Evolutionary conservation across 805 yeast genomes (phyloP), one percentile per base, ranked within the genome.

Genomic region (Candida yuanshanica): DNA sequence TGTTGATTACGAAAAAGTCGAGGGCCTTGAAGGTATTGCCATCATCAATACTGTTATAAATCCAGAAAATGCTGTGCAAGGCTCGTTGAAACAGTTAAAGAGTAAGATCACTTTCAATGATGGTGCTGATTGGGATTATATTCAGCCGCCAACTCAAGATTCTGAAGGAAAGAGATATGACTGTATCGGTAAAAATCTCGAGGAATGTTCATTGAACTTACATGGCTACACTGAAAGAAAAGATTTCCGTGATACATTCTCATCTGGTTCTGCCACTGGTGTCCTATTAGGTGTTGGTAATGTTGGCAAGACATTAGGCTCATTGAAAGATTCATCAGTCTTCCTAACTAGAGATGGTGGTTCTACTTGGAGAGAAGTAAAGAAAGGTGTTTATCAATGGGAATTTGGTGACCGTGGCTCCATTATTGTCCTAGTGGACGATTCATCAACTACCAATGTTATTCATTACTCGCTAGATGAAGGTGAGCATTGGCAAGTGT

Each of bases 371-470:
- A 75, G 60, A 38, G 95, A 87, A 60, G 66, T 91, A 23, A 70
- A 63, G 40, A 77, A 83, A 46, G 93, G 95, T 2, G 73, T 77
- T 1, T 74, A 75, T 53, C 83, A 84, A 77, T 93, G 98, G 98
- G 98, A 90, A 60, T 93, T 70, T 60, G 98, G 98, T 46, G 99
- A 93, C 62, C 85, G 87, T 49, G 99, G 99, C 11, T 81, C 95
- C 1, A 73, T 93, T 32, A 63, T 93, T 40, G 87, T 86, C 1
- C 60, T 90, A 35, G 90, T 83, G 4, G 70, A 78, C 33, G 76
- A 75, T 13, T 65, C 60, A 3, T 77, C 73, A 17, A 64, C 65
- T 10, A 81, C 96, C 0, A 70, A 86, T 46, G 59, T 65, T 1
- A 39, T 91, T 2, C 50, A 63, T 1, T 90, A 79, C 52, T 85